These are phyloP conservation scores for Thuidium tamariscinum DNA, from an alignment of 225 moss, liverwort and hornwort genomes.

Conservation along the genomic window DNA sequence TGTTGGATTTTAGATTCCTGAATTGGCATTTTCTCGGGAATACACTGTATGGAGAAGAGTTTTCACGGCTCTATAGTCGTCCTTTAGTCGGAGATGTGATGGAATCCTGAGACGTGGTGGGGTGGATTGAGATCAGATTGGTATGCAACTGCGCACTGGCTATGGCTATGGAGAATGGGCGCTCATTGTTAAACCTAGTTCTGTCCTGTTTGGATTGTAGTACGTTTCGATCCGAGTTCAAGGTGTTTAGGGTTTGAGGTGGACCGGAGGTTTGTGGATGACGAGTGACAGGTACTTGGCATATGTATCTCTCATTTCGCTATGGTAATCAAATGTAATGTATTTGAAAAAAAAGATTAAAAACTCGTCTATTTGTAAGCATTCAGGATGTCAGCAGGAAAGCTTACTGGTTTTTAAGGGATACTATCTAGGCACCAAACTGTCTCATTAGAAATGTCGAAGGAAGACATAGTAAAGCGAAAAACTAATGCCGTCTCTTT, in stretches of 20 bases:
- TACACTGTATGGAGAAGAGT: neutral
- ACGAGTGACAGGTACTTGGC: conserved; percentile 5
- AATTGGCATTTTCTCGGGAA: neutral
- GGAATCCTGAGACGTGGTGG: neutral
- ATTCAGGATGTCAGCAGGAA: neutral
- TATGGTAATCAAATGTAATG: neutral
- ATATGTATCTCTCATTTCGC: neutral
- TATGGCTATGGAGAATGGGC: neutral
- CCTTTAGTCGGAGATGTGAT: neutral
- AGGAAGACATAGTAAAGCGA: neutral
- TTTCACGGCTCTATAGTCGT: neutral
- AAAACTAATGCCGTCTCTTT: neutral
- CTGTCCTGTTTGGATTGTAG: neutral
- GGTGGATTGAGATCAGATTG: neutral
- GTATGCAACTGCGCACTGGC: neutral
- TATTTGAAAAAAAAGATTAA: neutral
- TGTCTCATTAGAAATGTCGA: neutral
- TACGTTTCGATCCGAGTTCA: neutral
- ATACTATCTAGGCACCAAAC: neutral
- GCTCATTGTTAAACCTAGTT: conserved; percentile 1
- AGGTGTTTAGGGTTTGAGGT: neutral
- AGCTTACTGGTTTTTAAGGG: neutral
- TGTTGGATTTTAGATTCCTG: neutral
- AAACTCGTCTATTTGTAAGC: neutral
- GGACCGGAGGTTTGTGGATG: neutral